Conservation (phyloP, 257 asterid genomes). For the Solanum gandarillasii region DNA sequence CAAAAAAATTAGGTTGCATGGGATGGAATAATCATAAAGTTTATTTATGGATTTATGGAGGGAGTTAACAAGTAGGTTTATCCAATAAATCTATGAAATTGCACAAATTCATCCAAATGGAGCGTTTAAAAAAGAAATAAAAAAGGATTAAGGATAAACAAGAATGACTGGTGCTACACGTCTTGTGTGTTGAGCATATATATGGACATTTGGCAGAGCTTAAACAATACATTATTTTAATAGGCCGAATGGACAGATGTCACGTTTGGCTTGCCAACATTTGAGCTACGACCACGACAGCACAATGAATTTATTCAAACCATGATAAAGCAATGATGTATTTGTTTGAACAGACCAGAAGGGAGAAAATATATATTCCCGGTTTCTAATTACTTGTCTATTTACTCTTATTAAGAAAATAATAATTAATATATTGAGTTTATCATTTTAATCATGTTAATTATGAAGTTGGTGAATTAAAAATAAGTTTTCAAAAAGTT, state of each 20-base stretch:
- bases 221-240: background rate
- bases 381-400: accelerated
- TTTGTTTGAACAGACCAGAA: background rate
- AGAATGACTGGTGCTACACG: background rate
- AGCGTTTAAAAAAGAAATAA: background rate
- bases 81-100: too few species aligned
- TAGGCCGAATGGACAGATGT: background rate
- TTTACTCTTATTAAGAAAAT: too few species aligned
- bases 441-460: too few species aligned
- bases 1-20: background rate
- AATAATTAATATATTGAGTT: too few species aligned
- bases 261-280: background rate
- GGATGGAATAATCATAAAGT: background rate
- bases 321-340: background rate
- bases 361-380: background rate
- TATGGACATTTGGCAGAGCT: background rate
- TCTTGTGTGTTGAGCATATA: background rate
- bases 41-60: background rate
- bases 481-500: too few species aligned
- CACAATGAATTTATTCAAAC: background rate
- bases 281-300: background rate
- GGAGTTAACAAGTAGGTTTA: background rate
- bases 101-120: background rate
- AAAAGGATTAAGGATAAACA: background rate
- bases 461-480: too few species aligned